Percentiles rank a stretch among this genome's conserved stretches.
These are phyloP conservation scores for Tuber melanosporum DNA, from an alignment of 495 filamentous ascomycete species.

Conservation along the genomic window DNA sequence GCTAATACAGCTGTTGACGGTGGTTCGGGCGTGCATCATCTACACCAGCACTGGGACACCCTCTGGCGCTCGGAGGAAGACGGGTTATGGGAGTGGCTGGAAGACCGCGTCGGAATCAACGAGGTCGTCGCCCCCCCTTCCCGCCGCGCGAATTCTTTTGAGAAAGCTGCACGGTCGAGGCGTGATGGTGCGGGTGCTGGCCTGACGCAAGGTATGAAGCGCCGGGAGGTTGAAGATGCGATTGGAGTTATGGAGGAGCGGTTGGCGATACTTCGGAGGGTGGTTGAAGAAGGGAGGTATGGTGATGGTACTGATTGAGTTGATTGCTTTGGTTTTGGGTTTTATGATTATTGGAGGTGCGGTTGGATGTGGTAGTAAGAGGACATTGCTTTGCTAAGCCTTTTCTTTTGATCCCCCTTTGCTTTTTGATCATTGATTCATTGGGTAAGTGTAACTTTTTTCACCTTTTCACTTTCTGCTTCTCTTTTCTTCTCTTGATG, in stretches of 20 bases:
- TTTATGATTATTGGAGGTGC: neutral
- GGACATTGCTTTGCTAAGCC: neutral
- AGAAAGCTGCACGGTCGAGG: constrained; percentile 37
- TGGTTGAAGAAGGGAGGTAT: constrained; percentile 55
- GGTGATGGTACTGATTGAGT: neutral
- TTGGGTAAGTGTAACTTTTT: neutral
- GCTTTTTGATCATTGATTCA: neutral
- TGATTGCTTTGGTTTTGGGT: neutral
- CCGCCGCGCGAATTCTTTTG: constrained; percentile 44
- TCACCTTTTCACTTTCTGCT: no score
- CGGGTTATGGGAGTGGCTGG: constrained; percentile 92
- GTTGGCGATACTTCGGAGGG: constrained; percentile 64
- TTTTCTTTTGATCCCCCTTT: neutral
- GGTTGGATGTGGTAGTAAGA: neutral
- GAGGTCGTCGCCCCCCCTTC: constrained; percentile 41
- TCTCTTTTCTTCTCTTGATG: neutral
- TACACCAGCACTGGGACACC: constrained; percentile 79
- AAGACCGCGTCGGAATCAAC: constrained; percentile 69
- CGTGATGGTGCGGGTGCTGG: constrained; percentile 12
- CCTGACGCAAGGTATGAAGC: constrained; percentile 59
- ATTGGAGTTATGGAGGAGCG: constrained; percentile 79
- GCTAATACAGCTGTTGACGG: constrained; percentile 36
- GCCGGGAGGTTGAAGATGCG: constrained; percentile 75
- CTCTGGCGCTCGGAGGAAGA: constrained; percentile 87
- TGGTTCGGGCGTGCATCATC: constrained; percentile 48